These are phyloP conservation scores for Phanerochaete carnosa DNA, from an alignment of 768 basidiomycete species.

Conservation along the genomic window DNA sequence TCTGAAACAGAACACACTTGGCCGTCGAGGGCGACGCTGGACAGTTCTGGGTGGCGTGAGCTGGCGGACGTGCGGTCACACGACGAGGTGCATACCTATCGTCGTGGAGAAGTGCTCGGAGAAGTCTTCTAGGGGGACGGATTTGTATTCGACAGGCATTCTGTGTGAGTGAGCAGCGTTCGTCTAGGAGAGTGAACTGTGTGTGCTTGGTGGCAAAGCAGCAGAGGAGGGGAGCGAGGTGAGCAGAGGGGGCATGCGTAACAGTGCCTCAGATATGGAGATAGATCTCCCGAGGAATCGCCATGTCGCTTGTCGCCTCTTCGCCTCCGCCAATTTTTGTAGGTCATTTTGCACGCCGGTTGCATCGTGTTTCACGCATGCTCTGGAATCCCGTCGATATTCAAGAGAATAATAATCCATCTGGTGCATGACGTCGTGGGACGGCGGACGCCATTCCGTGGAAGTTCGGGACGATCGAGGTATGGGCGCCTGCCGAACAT, in stretches of 20 bases:
- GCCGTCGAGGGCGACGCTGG: slow-evolving; percentile 81
- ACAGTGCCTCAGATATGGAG: neutral
- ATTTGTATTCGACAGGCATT: slow-evolving; percentile 33
- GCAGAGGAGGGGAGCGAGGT: neutral
- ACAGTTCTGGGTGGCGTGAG: slow-evolving; percentile 63
- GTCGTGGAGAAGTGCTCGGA: slow-evolving; percentile 41
- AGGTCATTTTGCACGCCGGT: too few relatives aligned
- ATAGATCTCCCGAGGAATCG: neutral
- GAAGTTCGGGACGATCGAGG: neutral
- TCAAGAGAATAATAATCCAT: too few relatives aligned
- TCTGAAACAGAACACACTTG: slow-evolving; percentile 77
- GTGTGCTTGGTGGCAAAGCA: neutral
- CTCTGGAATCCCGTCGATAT: too few relatives aligned
- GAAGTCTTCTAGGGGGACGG: slow-evolving; percentile 46
- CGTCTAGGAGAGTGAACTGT: neutral
- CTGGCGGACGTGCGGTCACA: neutral
- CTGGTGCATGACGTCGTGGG: too few relatives aligned
- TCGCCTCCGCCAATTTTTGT: neutral
- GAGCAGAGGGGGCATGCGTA: neutral
- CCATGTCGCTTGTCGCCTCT: too few relatives aligned
- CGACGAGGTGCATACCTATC: slow-evolving; percentile 40
- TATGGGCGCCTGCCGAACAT: neutral
- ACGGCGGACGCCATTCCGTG: neutral
- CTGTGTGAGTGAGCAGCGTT: neutral
- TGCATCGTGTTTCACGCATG: neutral